A percentile compares a stretch with the other conserved stretches of the same genome.
phyloP scores from a whole-genome alignment of 805 yeast genomes.

The Metschnikowia colocasiae region DNA sequence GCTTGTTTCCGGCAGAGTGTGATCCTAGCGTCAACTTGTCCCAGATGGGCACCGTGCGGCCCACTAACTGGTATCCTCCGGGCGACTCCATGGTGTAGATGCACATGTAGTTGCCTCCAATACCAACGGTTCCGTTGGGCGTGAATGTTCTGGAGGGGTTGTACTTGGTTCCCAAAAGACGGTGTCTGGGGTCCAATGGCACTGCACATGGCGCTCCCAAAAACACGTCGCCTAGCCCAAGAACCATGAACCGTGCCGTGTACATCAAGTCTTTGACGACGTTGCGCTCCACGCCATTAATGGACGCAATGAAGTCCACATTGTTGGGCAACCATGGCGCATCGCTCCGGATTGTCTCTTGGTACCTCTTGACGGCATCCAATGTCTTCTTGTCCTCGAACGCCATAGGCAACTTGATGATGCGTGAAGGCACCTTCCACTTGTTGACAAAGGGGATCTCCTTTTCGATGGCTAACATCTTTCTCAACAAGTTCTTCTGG shows the following conservation, averaged over 20 bases:
- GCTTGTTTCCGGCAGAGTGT: slow-evolving; percentile 53
- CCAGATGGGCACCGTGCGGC: slow-evolving; percentile 97
- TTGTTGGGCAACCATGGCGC: slow-evolving; percentile 99
- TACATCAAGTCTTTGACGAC: slow-evolving; percentile 82
- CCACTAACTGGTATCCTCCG: slow-evolving; percentile 96
- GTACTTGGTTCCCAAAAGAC: slow-evolving; percentile 88
- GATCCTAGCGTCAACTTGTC: slow-evolving; percentile 80
- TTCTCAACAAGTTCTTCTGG: slow-evolving; percentile 60
- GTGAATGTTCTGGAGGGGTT: slow-evolving; percentile 96
- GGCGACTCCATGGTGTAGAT: slow-evolving; percentile 98
- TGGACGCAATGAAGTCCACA: slow-evolving; percentile 89
- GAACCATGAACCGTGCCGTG: slow-evolving; percentile 83
- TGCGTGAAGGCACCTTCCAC: slow-evolving; percentile 84
- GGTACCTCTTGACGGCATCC: slow-evolving; percentile 85
- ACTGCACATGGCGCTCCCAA: slow-evolving; percentile 98
- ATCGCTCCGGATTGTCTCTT: slow-evolving; percentile 85
- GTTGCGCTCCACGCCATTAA: slow-evolving; percentile 73
- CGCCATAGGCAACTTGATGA: slow-evolving; percentile 88
- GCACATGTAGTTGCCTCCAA: slow-evolving; percentile 99
- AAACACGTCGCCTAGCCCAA: slow-evolving; percentile 96
- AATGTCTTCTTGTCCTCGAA: slow-evolving; percentile 89
- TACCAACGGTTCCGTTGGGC: slow-evolving; percentile 95
- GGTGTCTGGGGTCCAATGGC: slow-evolving; percentile 94
- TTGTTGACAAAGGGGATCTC: slow-evolving; percentile 69
- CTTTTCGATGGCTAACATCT: slow-evolving; percentile 69